Conservation (phyloP, 139 green algal genomes). For the Pleodorina starrii region DNA sequence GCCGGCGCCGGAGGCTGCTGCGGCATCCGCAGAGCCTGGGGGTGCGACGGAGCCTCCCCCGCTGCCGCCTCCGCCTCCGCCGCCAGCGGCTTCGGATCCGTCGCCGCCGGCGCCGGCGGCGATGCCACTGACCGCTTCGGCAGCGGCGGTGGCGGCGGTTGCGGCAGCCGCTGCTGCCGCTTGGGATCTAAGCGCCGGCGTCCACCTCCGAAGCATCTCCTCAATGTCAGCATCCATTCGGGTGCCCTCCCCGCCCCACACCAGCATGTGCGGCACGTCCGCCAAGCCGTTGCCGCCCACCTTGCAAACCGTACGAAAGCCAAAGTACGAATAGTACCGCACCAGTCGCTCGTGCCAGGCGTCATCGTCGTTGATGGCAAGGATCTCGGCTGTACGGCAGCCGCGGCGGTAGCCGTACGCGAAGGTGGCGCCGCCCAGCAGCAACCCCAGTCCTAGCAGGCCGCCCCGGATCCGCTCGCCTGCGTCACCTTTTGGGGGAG, state of each 20-base stretch:
- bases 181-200: slow-evolving; percentile 56
- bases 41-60: no score
- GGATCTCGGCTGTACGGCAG: slow-evolving; percentile 83
- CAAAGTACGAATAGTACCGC: slow-evolving; percentile 76
- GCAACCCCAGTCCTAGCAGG: slow-evolving; percentile 76
- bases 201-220: slow-evolving; percentile 73
- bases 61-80: no score
- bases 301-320: slow-evolving; percentile 65
- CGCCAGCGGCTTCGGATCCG: no score
- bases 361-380: slow-evolving; percentile 89
- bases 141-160: background rate
- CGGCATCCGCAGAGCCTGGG: no score
- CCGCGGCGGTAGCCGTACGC: slow-evolving; percentile 66
- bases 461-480: slow-evolving; percentile 58
- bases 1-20: no score
- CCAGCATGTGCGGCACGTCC: slow-evolving; percentile 76
- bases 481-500: background rate
- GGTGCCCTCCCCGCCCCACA: slow-evolving; percentile 87
- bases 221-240: slow-evolving; percentile 84
- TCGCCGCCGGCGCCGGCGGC: no score
- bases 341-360: slow-evolving; percentile 69
- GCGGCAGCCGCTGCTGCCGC: no score
- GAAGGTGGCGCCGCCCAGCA: slow-evolving; percentile 80
- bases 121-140: no score
- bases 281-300: slow-evolving; percentile 63